Evolutionary conservation across 2,329 filamentous ascomycete genomes (phyloP).

Genomic region (Claviceps monticola): DNA sequence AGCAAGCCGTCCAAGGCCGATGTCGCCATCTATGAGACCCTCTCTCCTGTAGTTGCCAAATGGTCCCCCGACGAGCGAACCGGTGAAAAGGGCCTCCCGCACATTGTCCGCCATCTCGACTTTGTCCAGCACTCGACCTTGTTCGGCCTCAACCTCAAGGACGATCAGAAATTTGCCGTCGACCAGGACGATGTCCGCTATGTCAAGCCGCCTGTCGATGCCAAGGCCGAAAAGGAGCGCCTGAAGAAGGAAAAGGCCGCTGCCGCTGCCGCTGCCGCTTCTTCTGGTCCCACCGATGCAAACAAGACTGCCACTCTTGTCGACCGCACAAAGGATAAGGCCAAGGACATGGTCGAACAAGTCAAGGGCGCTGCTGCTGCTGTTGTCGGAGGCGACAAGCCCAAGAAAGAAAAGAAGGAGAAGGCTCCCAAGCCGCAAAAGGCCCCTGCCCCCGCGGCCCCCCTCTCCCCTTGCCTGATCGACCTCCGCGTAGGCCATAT

Average conservation of each 20-base stretch:
- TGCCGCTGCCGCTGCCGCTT: slow-evolving; percentile 47
- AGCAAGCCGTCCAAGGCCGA: slow-evolving; percentile 82
- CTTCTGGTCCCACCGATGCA: slow-evolving; percentile 26
- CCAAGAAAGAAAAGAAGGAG: slow-evolving; percentile 80
- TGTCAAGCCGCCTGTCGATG: slow-evolving; percentile 77
- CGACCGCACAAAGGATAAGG: slow-evolving; percentile 48
- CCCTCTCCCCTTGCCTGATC: slow-evolving; percentile 72
- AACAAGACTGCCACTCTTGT: slow-evolving; percentile 31
- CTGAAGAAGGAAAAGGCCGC: slow-evolving; percentile 92
- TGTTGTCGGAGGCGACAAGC: slow-evolving; percentile 26
- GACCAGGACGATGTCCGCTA: slow-evolving; percentile 71
- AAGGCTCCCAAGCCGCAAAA: slow-evolving; percentile 68
- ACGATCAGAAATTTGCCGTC: slow-evolving; percentile 63
- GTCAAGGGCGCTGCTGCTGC: slow-evolving; percentile 27
- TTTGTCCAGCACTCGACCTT: slow-evolving; percentile 86
- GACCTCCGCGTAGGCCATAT: slow-evolving; percentile 96
- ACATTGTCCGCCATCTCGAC: slow-evolving; percentile 84
- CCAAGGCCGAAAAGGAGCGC: slow-evolving; percentile 90
- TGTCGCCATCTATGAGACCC: slow-evolving; percentile 64
- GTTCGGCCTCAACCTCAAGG: slow-evolving; percentile 54
- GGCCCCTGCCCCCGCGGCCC: slow-evolving; percentile 54
- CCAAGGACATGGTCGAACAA: slow-evolving; percentile 39
- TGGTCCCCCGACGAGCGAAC: slow-evolving; percentile 83
- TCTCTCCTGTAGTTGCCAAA: slow-evolving; percentile 60
- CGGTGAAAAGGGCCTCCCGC: slow-evolving; percentile 74